Evolutionary conservation across 2,329 filamentous ascomycete species (phyloP), one percentile per base, ranked within the genome.

Genomic region (Juglanconis juglandina): DNA sequence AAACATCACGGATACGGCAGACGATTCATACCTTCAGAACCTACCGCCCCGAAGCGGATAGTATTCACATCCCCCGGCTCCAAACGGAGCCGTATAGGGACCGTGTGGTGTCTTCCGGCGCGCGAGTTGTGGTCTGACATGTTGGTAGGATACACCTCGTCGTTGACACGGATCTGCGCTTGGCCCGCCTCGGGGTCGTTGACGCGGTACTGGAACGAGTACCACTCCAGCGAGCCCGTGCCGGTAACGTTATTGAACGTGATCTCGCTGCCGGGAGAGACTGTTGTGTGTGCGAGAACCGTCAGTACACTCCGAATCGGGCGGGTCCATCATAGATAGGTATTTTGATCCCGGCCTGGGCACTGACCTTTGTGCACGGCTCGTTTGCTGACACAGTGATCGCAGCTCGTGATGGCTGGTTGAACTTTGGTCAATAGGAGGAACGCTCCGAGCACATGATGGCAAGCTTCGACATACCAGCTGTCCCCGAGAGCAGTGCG

Each of bases 241-340:
- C 72, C 74, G 2, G 73, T 73, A 11, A 76, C 66, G 54, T 76
- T 76, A 34, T 65, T 64, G 66, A 76, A 76, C 0, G 66, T 69
- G n/a, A 73, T 64, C 49, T 70, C 65, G 37, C 67, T 70, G 24
- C 64, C 54, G 17, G 66, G 58, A 17, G 60, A 60, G 51, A 69
- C 68, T 71, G 52, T 6, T 10, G 1, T 9, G 10, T 1, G 1
- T 3, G 39, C 7, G 13, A 11, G 32, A 10, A 6, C 5, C n/a
- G 17, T 49, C 14, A 49, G 46, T 14, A 24, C 11, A 33, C 5
- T 33, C 32, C 10, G 17, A 10, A 5, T 30, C 8, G 32, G 46
- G 7, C 7, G 10, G 32, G 5, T 3, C 7, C 14, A 30, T 24
- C 24, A 24, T 24, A 24, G 24, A 24, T 24, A 24, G 24, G 24